Evolutionary conservation across 164 flowering plant genomes (phyloP), one percentile per base, ranked within the genome.

Genomic region (Amborella trichopoda): DNA sequence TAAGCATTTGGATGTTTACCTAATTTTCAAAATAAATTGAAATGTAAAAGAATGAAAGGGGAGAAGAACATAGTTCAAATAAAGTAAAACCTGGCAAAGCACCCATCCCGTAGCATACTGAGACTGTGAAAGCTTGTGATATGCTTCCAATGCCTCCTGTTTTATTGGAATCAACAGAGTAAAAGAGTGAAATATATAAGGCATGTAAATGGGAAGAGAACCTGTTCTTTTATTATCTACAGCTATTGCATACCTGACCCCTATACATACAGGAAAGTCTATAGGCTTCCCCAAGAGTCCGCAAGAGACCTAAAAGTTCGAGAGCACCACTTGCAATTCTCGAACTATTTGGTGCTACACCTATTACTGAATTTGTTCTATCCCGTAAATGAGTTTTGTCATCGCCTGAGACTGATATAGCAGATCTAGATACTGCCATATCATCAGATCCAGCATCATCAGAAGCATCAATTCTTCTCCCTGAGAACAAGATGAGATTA

Each of bases 91-190:
- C 96, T 88, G 97, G 36, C 83, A 83, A 64, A 88, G 91, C 46
- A 93, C 99, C 97, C 97, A 93, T 52, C 91, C 87, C n/a, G 99
- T 83, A 49, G 79, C 80, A 52, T 80, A 88, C 33, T 93, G 99
- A 60, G 73, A 80, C 41, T 67, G 72, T 26, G 99, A 82, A 46
- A 93, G 89, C 66, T 76, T 77, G 39, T 55, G 48, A 58, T 75
- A 93, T 46, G 58, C 67, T 57, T 85, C 83, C 72, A 93, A 54
- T 37, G 99, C 97, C 54, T 88, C 99, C 99, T 93, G 74, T 26
- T 25, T 36, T 26, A 66, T 6, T 37, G 48, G 28, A 45, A 44
- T 3, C 26, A 38, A 18, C 34, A 14, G 40, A 37, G 9, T 30
- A 30, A 39, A 26, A 54, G 5, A 43, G 23, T 25, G 3, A 58